Conservation (phyloP, 805 yeast genomes). For the Helenozyma rhizophorensis region DNA sequence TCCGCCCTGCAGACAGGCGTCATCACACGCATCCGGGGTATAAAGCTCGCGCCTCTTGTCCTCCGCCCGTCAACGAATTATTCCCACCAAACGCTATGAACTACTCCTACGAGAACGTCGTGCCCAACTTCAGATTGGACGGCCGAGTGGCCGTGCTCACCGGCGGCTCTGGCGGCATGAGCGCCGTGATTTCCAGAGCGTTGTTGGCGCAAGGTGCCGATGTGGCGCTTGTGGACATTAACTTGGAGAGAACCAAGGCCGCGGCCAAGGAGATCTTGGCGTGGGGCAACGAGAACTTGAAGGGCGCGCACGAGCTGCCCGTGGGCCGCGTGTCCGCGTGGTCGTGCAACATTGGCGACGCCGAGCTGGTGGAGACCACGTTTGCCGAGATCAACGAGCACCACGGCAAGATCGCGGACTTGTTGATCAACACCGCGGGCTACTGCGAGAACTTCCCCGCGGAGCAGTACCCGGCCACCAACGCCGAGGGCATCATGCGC, state of each 20-base stretch:
- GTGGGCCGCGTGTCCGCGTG: slow-evolving; percentile 53
- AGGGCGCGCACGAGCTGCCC: slow-evolving; percentile 28
- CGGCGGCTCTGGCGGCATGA: slow-evolving; percentile 80
- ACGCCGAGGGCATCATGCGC: slow-evolving; percentile 63
- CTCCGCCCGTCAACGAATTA: background rate
- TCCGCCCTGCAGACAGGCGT: background rate
- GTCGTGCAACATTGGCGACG: slow-evolving; percentile 71
- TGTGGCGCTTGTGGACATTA: slow-evolving; percentile 67
- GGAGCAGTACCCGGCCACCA: slow-evolving; percentile 66
- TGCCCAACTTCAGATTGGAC: slow-evolving; percentile 65
- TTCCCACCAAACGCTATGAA: slow-evolving; percentile 10
- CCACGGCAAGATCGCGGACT: slow-evolving; percentile 58
- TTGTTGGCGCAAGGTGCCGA: slow-evolving; percentile 74
- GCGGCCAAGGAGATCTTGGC: slow-evolving; percentile 46
- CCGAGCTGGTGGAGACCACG: slow-evolving; percentile 51
- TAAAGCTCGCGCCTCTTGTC: background rate
- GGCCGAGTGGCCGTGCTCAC: slow-evolving; percentile 70
- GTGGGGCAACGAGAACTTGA: slow-evolving; percentile 46
- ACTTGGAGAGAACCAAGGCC: slow-evolving; percentile 52
- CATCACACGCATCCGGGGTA: too few species aligned
- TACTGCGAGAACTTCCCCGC: slow-evolving; percentile 80
- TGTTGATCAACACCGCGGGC: slow-evolving; percentile 78
- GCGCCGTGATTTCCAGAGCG: slow-evolving; percentile 60
- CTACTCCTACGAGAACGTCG: slow-evolving; percentile 40
- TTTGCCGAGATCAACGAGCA: slow-evolving; percentile 51